phyloP scores from a whole-genome alignment of 108 stramenopile genomes.

The Seminavis robusta region DNA sequence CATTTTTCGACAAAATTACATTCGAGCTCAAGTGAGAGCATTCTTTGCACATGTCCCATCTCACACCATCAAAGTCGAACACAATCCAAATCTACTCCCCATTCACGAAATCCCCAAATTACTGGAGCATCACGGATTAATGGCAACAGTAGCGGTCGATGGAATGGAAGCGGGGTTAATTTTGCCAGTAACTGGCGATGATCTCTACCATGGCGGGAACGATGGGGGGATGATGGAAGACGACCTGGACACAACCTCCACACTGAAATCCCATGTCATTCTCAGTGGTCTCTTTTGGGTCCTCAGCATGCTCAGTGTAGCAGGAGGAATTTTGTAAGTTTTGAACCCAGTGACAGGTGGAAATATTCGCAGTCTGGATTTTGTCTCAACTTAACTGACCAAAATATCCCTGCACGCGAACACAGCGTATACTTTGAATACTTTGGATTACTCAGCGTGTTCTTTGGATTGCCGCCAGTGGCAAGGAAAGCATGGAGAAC shows the following conservation, averaged over 20 bases:
- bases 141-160: slow-evolving; percentile 48
- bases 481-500: slow-evolving; percentile 71
- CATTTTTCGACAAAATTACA: slow-evolving; percentile 43
- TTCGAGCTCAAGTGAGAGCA: slow-evolving; percentile 53
- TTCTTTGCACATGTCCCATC: slow-evolving; percentile 50
- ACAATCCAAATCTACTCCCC: slow-evolving; percentile 52
- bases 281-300: slow-evolving; percentile 78
- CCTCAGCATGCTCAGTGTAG: slow-evolving; percentile 42
- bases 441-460: slow-evolving; percentile 61
- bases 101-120: slow-evolving; percentile 19
- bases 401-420: no score
- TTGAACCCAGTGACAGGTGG: slow-evolving; percentile 12
- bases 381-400: neutral
- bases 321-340: slow-evolving; percentile 26
- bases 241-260: slow-evolving; percentile 7
- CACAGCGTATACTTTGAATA: slow-evolving; percentile 59
- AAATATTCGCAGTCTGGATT: neutral
- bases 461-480: slow-evolving; percentile 80
- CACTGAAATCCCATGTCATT: slow-evolving; percentile 31
- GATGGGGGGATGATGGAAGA: neutral
- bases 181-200: slow-evolving; percentile 44
- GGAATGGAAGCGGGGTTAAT: slow-evolving; percentile 41
- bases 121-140: slow-evolving; percentile 15
- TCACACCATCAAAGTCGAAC: slow-evolving; percentile 71
- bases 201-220: neutral